Evolutionary conservation across 768 basidiomycete species (phyloP).

Genomic region (Tricholoma sp.): DNA sequence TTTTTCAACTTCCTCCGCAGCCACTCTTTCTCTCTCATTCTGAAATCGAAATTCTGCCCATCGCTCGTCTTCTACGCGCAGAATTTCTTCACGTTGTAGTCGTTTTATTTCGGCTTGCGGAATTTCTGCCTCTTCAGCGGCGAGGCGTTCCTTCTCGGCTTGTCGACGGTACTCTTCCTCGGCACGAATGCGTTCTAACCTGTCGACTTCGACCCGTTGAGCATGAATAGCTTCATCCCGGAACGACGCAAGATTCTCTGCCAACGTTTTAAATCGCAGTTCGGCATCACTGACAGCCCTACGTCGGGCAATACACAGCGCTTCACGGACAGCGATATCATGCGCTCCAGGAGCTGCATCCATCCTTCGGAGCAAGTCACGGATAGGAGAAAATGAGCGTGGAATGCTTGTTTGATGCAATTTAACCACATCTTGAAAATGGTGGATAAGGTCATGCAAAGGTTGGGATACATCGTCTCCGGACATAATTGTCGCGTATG

Average conservation of each 20-base stretch:
- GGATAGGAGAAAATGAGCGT: slow-evolving; percentile 48
- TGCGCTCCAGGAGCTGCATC: slow-evolving; percentile 39
- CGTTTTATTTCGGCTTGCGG: slow-evolving; percentile 28
- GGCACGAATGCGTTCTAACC: slow-evolving; percentile 33
- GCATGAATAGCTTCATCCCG: slow-evolving; percentile 36
- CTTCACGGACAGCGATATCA: slow-evolving; percentile 42
- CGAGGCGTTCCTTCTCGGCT: slow-evolving; percentile 31
- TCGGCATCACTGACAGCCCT: slow-evolving; percentile 49
- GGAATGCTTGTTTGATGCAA: slow-evolving; percentile 33
- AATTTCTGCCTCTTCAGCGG: slow-evolving; percentile 32
- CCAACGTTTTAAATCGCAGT: slow-evolving; percentile 42
- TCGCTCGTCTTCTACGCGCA: slow-evolving; percentile 20
- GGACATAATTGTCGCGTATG: slow-evolving; percentile 23
- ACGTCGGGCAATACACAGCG: slow-evolving; percentile 43
- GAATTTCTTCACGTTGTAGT: slow-evolving; percentile 21
- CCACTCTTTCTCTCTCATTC: slow-evolving; percentile 18
- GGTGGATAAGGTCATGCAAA: slow-evolving; percentile 31
- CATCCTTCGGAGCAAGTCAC: slow-evolving; percentile 51
- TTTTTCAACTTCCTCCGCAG: slow-evolving; percentile 18
- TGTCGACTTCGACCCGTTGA: slow-evolving; percentile 34
- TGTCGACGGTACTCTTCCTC: slow-evolving; percentile 29
- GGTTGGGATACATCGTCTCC: slow-evolving; percentile 23
- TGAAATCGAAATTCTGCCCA: slow-evolving; percentile 17
- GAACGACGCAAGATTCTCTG: slow-evolving; percentile 37
- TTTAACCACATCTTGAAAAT: slow-evolving; percentile 31